Base-by-base conservation (phyloP, 2,329 filamentous ascomycete species). In the Aspergillus brasiliensis region DNA sequence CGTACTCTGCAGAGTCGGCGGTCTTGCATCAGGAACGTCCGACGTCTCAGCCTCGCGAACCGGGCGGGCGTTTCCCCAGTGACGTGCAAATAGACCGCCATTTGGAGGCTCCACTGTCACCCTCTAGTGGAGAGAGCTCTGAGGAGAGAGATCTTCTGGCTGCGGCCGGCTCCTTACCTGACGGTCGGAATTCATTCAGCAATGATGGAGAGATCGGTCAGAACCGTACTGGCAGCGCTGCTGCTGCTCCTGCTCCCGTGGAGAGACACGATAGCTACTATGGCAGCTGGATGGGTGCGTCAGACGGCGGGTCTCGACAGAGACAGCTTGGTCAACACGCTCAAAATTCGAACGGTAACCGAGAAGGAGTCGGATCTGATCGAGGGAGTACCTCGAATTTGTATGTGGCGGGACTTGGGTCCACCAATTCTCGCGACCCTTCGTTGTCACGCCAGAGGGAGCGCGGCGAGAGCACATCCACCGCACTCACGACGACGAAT, bases 51-150 rank as follows among this genome's bases (percentile, higher is more conserved):
- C 73, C 75, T 51, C 88, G 92, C 77, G 87, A 91, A 84, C 88
- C 92, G 88, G 94, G 93, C 88, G 94, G 94, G 83, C 88, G 93
- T 78, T 99, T 99, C 82, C 94, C 94, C 80, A 96, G 91, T 80
- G 93, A 97, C 82, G 82, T 98, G 70, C 88, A 92, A 81, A 85
- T 96, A 76, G 90, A 92, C 77, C 88, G 91, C 81, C 88, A 90
- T 83, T 88, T 92, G 87, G 89, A 92, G 79, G 88, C 86, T 73
- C 86, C 90, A 73, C 82, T 88, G 74, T 92, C 91, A 73, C 90
- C 90, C 62, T 91, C 90, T 83, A 96, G 91, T 82, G 86, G 87
- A 77, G 87, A 88, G 77, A 91, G 88, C 76, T 93, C 91, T 68
- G 87, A 84, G 65, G 87, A 88, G 71, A 81, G 83, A 72, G 84